These are phyloP conservation scores for Mortierella sp. DNA, from an alignment of 371 early-diverging fungal genomes.

Conservation along the genomic window DNA sequence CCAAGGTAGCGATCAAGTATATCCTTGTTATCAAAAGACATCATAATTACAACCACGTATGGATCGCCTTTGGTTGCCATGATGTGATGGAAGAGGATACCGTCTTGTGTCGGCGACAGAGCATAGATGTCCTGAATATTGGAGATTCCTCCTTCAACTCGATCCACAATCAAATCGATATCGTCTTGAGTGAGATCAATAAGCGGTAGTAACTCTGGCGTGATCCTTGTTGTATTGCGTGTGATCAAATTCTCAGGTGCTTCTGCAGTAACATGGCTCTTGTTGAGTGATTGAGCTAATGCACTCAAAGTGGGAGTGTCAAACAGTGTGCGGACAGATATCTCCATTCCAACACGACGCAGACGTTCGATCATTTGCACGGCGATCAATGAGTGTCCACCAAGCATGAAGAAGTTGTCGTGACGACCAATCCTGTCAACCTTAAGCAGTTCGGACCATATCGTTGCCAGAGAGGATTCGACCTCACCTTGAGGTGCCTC, in stretches of 20 bases:
- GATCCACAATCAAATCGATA: too few species aligned
- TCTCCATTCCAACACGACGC: slow-evolving; percentile 1
- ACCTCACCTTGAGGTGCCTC: slow-evolving; percentile 14
- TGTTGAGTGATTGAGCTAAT: slow-evolving; percentile 4
- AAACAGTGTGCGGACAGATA: slow-evolving; percentile 23
- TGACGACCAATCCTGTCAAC: slow-evolving; percentile 17
- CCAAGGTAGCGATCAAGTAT: slow-evolving; percentile 20
- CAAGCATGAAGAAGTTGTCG: slow-evolving; percentile 28
- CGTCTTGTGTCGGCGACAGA: slow-evolving; percentile 20
- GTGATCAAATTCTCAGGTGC: too few species aligned
- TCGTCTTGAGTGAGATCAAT: too few species aligned
- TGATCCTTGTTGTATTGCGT: too few species aligned
- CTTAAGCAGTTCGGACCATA: slow-evolving; percentile 19
- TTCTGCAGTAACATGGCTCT: not conserved
- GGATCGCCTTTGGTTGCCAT: slow-evolving; percentile 14
- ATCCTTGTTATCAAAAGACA: not conserved
- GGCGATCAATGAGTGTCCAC: slow-evolving; percentile 26
- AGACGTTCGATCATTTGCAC: slow-evolving; percentile 6
- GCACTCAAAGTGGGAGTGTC: slow-evolving; percentile 10
- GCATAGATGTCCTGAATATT: slow-evolving; percentile 8
- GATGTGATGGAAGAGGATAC: slow-evolving; percentile 27
- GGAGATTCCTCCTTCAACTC: too few species aligned
- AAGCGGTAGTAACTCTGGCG: too few species aligned
- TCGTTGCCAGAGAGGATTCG: not conserved
- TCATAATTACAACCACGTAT: not conserved